Percentiles rank a stretch among this genome's conserved stretches.
Conservation (phyloP, 2,329 filamentous ascomycete species). For the Orbilia ellipsospora region DNA sequence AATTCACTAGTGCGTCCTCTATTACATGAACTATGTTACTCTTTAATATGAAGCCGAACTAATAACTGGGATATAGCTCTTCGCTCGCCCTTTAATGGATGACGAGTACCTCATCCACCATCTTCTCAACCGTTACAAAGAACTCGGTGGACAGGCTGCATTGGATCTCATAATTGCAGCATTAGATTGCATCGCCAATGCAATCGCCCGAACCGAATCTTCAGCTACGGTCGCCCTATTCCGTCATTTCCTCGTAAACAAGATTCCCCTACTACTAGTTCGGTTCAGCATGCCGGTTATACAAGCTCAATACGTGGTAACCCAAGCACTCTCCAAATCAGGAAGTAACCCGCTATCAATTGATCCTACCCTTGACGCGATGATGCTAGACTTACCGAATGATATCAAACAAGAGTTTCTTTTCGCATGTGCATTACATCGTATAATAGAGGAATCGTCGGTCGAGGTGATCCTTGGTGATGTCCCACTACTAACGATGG, state of each 20-base stretch:
- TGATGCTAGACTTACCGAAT: slow-evolving; percentile 65
- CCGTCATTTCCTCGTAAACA: slow-evolving; percentile 86
- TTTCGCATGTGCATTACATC: slow-evolving; percentile 88
- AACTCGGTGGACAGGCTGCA: slow-evolving; percentile 79
- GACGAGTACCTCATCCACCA: slow-evolving; percentile 82
- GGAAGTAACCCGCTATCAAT: slow-evolving; percentile 74
- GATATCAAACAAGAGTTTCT: slow-evolving; percentile 84
- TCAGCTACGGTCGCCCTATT: slow-evolving; percentile 75
- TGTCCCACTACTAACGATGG: slow-evolving; percentile 80
- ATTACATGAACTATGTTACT: neutral
- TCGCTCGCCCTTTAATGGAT: slow-evolving; percentile 83
- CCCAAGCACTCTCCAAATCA: slow-evolving; percentile 71
- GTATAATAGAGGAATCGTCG: slow-evolving; percentile 79
- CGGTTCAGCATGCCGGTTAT: slow-evolving; percentile 71
- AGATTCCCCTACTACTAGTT: slow-evolving; percentile 72
- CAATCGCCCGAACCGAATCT: slow-evolving; percentile 77
- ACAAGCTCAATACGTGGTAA: slow-evolving; percentile 73
- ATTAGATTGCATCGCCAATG: slow-evolving; percentile 89
- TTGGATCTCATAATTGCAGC: slow-evolving; percentile 86
- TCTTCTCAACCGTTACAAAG: slow-evolving; percentile 85
- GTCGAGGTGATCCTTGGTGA: slow-evolving; percentile 85
- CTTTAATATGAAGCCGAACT: slow-evolving; percentile 57
- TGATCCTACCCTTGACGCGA: slow-evolving; percentile 66
- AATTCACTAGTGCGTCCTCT: slow-evolving; percentile 41
- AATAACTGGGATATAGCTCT: slow-evolving; percentile 70